Evolutionary conservation across 2,329 filamentous ascomycete species (phyloP).

Genomic region (Colletotrichum agaves): DNA sequence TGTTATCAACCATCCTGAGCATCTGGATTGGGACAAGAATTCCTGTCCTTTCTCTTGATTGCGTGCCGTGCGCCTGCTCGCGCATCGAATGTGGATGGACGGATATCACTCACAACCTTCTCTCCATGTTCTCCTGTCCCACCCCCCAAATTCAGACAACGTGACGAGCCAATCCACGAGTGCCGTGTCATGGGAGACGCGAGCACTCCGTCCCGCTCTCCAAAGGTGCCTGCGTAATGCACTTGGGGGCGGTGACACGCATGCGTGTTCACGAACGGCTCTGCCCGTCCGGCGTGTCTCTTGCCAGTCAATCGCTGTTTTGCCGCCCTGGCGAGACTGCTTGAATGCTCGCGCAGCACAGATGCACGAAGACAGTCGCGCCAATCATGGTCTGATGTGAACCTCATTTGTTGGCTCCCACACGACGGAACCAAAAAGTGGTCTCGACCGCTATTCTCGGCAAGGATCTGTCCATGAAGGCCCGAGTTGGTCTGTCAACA

Average conservation of each 20-base stretch:
- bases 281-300: slow-evolving; percentile 18
- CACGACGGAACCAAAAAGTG: slow-evolving; percentile 12
- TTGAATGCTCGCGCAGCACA: background rate
- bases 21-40: slow-evolving; percentile 7
- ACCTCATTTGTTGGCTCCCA: slow-evolving; percentile 24
- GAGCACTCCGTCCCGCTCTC: slow-evolving; percentile 23
- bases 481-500: slow-evolving; percentile 1
- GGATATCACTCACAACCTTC: slow-evolving; percentile 23
- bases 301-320: slow-evolving; percentile 16
- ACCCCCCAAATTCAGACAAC: background rate
- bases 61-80: slow-evolving; percentile 12
- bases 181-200: slow-evolving; percentile 25
- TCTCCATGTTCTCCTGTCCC: background rate
- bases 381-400: too few relatives aligned
- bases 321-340: slow-evolving; percentile 32
- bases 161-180: slow-evolving; percentile 9
- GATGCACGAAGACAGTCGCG: too few relatives aligned
- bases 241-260: slow-evolving; percentile 18
- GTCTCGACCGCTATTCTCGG: slow-evolving; percentile 10
- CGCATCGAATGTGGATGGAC: slow-evolving; percentile 21
- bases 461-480: slow-evolving; percentile 6
- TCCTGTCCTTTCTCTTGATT: slow-evolving; percentile 20
- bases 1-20: slow-evolving; percentile 8
- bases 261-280: slow-evolving; percentile 20
- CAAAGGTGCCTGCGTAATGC: background rate